Base-by-base conservation (phyloP, 805 yeast genomes). In the Nakazawaea ernobii region DNA sequence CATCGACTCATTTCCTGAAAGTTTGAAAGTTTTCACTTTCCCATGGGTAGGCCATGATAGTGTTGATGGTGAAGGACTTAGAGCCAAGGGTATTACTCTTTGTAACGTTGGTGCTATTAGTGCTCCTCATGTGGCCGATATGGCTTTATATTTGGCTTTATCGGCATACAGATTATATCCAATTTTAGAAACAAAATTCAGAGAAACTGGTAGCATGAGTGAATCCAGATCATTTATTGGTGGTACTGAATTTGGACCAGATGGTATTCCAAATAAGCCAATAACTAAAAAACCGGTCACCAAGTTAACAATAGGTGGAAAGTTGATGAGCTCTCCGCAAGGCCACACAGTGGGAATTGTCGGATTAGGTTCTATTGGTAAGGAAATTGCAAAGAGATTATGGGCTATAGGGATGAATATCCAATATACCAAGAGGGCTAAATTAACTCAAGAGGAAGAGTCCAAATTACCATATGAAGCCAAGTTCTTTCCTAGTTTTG, bases 341-440 rank as follows among this genome's bases (percentile, higher is more conserved):
- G 76, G 77, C 30, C 78, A 74, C 53, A 67, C 65, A 33, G 82
- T 68, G 36, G 76, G 78, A 27, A 70, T 82, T 30, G 63, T 81
- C 1, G 88, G 88, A 0, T 70, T 81, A 54, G 88, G 87, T 2
- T 68, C 73, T 35, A 80, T 82, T 48, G 87, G 87, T 1, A 68
- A 69, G 52, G 73, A 71, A 24, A 70, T 80, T 39, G 86, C 77
- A 1, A 54, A 54, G 46, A 72, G 80, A 54, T 66, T 79, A 53
- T 47, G 66, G 39, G 74, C 70, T 8, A 56, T 82, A 36, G 85
- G 84, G 1, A 79, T 82, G 86, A 62, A 75, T 40, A 67, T 82
- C 27, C 75, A 70, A 48, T 82, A 82, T 55, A 67, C 77, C 43
- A 79, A 78, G 53, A 67, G 85, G 55, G 66, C 59, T 4, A 64